Evolutionary conservation across 345 rosid genomes (phyloP).

Genomic region (Cochlearia excelsa): DNA sequence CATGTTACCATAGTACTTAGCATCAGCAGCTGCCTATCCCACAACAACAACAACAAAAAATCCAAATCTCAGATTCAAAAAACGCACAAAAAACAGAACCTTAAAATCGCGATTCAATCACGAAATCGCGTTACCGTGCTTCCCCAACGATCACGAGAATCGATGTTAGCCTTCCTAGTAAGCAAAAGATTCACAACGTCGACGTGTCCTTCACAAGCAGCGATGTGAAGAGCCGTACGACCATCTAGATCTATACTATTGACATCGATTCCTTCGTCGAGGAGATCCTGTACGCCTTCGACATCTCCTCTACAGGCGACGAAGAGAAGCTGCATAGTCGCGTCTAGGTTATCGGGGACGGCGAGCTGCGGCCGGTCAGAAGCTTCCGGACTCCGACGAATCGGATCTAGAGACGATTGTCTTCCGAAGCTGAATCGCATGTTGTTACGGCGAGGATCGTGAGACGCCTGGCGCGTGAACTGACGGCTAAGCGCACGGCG

Average conservation of each 20-base stretch:
- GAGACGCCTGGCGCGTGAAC: slow-evolving; percentile 61
- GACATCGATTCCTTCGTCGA: slow-evolving; percentile 71
- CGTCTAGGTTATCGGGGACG: slow-evolving; percentile 90
- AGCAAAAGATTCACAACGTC: slow-evolving; percentile 73
- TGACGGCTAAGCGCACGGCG: slow-evolving; percentile 54
- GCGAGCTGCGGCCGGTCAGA: slow-evolving; percentile 42
- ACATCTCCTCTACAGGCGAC: slow-evolving; percentile 81
- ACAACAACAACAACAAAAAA: slow-evolving; percentile 7
- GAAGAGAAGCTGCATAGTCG: slow-evolving; percentile 85
- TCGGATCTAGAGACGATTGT: slow-evolving; percentile 82
- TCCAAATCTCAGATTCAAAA: slow-evolving; percentile 21
- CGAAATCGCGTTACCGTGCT: slow-evolving; percentile 61
- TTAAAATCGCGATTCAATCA: background rate
- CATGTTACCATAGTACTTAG: slow-evolving; percentile 78
- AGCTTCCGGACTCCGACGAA: slow-evolving; percentile 53
- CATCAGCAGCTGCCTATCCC: slow-evolving; percentile 91
- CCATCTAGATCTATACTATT: slow-evolving; percentile 95
- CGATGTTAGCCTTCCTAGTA: slow-evolving; percentile 67
- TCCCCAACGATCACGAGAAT: slow-evolving; percentile 99
- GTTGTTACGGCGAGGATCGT: slow-evolving; percentile 70
- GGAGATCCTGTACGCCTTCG: slow-evolving; percentile 71
- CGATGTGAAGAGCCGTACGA: slow-evolving; percentile 87
- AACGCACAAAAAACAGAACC: background rate
- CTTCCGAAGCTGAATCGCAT: slow-evolving; percentile 77
- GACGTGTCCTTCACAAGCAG: slow-evolving; percentile 92